Evolutionary conservation across 2,329 filamentous ascomycete species (phyloP).

Genomic region (Madurella mycetomatis): DNA sequence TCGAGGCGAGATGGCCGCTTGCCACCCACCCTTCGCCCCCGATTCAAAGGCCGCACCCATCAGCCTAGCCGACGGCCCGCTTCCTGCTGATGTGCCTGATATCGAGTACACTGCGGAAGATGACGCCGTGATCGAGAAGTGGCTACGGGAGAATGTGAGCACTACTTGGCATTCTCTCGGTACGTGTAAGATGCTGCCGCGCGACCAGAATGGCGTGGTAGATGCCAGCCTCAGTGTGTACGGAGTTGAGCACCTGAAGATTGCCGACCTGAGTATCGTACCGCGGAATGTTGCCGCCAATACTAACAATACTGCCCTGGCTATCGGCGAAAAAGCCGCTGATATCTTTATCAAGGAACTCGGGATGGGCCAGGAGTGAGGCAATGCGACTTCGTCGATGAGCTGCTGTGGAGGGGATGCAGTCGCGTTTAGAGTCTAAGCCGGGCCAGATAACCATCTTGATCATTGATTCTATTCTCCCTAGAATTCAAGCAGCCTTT

Average conservation of each 20-base stretch:
- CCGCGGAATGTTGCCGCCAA: constrained; percentile 41
- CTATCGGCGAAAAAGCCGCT: constrained; percentile 41
- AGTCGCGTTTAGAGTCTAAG: too few species aligned
- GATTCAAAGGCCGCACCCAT: constrained; percentile 13
- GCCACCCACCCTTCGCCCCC: constrained; percentile 26
- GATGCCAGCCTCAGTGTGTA: constrained; percentile 41
- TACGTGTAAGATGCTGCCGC: constrained; percentile 43
- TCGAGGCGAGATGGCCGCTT: constrained; percentile 26
- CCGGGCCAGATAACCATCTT: too few species aligned
- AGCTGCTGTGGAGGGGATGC: too few species aligned
- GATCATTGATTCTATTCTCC: too few species aligned
- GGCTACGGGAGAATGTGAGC: constrained; percentile 34
- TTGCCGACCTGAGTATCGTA: constrained; percentile 36
- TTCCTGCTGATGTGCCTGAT: constrained; percentile 30
- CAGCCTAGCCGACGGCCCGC: constrained; percentile 15
- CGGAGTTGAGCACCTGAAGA: constrained; percentile 38
- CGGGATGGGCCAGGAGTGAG: too few species aligned
- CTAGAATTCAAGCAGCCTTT: too few species aligned
- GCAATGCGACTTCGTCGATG: too few species aligned
- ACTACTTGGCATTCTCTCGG: constrained; percentile 44
- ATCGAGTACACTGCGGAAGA: constrained; percentile 47
- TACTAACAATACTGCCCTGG: constrained; percentile 41
- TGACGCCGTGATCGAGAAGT: constrained; percentile 43
- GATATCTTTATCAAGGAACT: constrained; percentile 22
- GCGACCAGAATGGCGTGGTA: constrained; percentile 40